Evolutionary conservation across 2,329 filamentous ascomycete genomes (phyloP).

Genomic region (Rhynchosporium graminicola): DNA sequence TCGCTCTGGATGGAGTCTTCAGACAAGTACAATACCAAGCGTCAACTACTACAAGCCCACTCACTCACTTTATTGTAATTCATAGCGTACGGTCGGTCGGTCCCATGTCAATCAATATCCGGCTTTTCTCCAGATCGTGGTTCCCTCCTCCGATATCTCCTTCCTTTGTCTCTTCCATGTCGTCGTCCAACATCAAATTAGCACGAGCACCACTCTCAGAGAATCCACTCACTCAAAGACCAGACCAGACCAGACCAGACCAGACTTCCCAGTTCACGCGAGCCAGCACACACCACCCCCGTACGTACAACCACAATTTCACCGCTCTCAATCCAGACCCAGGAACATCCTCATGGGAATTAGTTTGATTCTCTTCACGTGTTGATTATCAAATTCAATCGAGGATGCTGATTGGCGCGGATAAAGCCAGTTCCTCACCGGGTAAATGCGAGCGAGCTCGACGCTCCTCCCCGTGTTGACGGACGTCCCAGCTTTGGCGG

Average conservation of each 20-base stretch:
- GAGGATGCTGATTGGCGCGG: conserved; percentile 32
- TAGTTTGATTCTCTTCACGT: neutral
- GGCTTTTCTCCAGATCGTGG: no score
- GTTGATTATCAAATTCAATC: neutral
- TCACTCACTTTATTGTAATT: no score
- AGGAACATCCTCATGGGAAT: neutral
- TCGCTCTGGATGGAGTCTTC: no score
- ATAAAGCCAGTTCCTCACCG: conserved; percentile 22
- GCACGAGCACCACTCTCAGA: neutral
- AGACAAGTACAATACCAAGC: no score
- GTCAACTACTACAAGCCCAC: no score
- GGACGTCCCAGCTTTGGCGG: conserved; percentile 18
- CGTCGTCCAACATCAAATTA: neutral
- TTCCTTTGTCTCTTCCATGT: neutral
- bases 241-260: no score
- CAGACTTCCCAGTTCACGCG: neutral
- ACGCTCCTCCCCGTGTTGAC: neutral
- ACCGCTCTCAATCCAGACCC: neutral
- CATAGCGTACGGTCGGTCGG: no score
- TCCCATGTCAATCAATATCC: no score
- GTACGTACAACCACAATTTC: conserved; percentile 8
- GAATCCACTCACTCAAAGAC: no score
- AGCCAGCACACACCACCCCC: neutral
- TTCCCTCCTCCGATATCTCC: neutral
- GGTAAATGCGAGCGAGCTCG: conserved; percentile 22